These are phyloP conservation scores for Prillingera fragicola DNA, from an alignment of 1,284 basidiomycete species.

Conservation along the genomic window DNA sequence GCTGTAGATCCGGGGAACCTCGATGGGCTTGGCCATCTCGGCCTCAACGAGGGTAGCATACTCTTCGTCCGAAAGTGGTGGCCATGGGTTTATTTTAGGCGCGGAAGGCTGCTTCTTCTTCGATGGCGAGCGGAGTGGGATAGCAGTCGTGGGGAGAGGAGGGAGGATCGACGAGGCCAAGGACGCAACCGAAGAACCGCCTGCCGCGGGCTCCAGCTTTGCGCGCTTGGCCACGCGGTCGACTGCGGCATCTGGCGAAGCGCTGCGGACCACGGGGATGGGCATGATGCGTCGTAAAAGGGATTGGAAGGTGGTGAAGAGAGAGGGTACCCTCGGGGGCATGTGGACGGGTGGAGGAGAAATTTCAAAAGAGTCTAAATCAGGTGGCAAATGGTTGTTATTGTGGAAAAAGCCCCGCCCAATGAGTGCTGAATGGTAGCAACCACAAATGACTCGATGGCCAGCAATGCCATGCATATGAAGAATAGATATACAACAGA, in stretches of 20 bases:
- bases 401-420: neutral
- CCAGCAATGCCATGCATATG: no score
- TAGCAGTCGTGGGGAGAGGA: no score
- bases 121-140: no score
- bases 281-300: neutral
- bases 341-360: neutral
- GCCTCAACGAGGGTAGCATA: constrained; percentile 17
- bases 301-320: neutral
- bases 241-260: constrained; percentile 8
- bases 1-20: constrained; percentile 29
- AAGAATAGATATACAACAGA: neutral
- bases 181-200: no score
- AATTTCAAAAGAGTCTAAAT: no score
- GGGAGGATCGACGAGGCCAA: no score
- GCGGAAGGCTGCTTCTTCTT: no score
- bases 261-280: neutral
- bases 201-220: constrained; percentile 2
- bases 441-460: no score
- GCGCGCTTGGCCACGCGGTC: constrained; percentile 6
- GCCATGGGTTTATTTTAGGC: no score
- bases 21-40: constrained; percentile 36
- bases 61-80: constrained; percentile 1
- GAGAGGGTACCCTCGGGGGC: neutral
- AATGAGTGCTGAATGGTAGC: neutral
- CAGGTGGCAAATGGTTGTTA: neutral